Evolutionary conservation across 495 filamentous ascomycete genomes (phyloP).

Genomic region (Penicillium diatomitis): DNA sequence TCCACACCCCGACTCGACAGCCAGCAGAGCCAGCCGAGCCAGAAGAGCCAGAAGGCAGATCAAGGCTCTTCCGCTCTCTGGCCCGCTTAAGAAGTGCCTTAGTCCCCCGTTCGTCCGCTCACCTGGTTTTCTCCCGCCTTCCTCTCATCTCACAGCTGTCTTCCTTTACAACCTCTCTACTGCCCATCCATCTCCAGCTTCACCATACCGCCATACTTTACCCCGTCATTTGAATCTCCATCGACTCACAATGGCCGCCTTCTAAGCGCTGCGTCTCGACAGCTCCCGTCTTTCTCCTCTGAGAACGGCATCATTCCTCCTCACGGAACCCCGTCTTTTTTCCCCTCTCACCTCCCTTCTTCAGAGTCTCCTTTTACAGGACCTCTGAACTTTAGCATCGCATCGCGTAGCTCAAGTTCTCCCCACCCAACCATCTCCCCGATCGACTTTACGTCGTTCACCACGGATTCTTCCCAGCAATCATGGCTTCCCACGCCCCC

Average conservation of each 20-base stretch:
- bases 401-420: constrained; percentile 47
- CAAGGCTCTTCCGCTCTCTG: too few relatives aligned
- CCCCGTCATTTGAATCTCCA: constrained; percentile 15
- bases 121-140: constrained; percentile 16
- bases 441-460: constrained; percentile 52
- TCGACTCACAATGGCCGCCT: constrained; percentile 42
- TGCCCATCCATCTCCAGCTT: neutral
- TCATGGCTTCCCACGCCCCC: constrained; percentile 53
- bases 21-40: neutral
- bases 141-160: constrained; percentile 2
- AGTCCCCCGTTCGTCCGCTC: constrained; percentile 29
- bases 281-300: constrained; percentile 30
- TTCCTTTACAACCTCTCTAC: constrained; percentile 4
- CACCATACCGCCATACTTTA: constrained; percentile 25
- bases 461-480: constrained; percentile 55
- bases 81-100: constrained; percentile 34
- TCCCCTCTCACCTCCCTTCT: constrained; percentile 29
- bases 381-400: constrained; percentile 50
- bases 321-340: constrained; percentile 24
- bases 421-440: constrained; percentile 30
- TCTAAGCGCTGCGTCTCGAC: constrained; percentile 31
- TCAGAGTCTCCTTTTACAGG: constrained; percentile 40
- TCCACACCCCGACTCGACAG: constrained; percentile 5
- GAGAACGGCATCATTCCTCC: constrained; percentile 46
- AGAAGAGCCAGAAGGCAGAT: too few relatives aligned